These are phyloP conservation scores for Cornus controversa DNA, from an alignment of 148 eudicot species.

Conservation along the genomic window DNA sequence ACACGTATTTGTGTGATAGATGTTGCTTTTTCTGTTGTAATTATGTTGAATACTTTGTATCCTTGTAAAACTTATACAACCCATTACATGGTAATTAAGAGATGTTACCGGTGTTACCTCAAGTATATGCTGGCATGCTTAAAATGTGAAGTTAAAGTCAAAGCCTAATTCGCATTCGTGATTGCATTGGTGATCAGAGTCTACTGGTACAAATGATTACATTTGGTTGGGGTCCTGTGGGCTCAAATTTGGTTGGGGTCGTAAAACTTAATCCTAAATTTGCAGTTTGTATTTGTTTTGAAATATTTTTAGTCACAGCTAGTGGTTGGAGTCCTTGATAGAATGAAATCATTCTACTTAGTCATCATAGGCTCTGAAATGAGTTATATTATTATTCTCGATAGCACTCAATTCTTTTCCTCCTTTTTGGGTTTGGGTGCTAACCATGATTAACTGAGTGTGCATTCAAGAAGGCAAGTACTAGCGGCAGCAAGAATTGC, in stretches of 20 bases:
- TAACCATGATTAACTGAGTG: too few relatives aligned
- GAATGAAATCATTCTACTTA: too few relatives aligned
- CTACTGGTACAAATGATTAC: neutral
- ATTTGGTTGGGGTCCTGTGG: neutral
- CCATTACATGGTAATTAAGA: neutral
- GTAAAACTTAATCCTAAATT: too few relatives aligned
- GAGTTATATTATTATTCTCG: too few relatives aligned
- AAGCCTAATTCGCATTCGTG: neutral
- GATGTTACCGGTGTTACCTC: neutral
- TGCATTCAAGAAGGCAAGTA: too few relatives aligned
- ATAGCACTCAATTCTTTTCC: too few relatives aligned
- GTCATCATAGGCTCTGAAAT: too few relatives aligned
- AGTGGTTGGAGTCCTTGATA: too few relatives aligned
- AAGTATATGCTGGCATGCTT: neutral
- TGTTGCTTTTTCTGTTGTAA: neutral
- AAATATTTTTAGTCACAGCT: too few relatives aligned
- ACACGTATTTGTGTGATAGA: neutral
- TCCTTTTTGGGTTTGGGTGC: too few relatives aligned
- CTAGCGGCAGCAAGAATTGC: too few relatives aligned
- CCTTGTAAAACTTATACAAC: neutral
- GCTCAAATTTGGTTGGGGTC: neutral
- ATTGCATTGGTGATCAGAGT: neutral
- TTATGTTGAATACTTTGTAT: neutral
- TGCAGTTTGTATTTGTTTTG: too few relatives aligned
- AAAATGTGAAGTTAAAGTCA: neutral